These are phyloP conservation scores for Escallonia rubra DNA, from an alignment of 129 eudicot species.

Conservation along the genomic window DNA sequence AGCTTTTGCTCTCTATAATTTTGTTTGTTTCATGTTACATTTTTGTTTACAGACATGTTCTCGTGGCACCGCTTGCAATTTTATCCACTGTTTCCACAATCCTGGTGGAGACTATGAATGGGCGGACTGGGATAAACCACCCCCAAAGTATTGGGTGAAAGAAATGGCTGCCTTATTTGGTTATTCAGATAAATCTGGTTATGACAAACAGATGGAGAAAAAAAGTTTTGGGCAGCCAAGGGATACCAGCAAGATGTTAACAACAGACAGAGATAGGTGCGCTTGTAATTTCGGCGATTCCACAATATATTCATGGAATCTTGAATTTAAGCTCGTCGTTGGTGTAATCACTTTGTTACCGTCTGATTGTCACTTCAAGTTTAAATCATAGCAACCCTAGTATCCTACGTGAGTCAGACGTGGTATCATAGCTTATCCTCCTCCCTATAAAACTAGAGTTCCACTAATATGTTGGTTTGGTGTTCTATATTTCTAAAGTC, in stretches of 20 bases:
- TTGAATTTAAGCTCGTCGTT: neutral
- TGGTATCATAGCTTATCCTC: neutral
- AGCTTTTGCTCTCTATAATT: neutral
- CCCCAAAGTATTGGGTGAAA: constrained; percentile 74
- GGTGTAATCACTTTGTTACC: neutral
- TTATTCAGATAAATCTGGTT: constrained; percentile 36
- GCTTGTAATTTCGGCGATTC: constrained; percentile 5
- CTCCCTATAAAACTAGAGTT: neutral
- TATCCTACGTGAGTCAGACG: neutral
- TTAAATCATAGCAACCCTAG: neutral
- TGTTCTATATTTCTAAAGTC: neutral
- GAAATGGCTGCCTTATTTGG: constrained; percentile 92
- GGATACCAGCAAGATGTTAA: constrained; percentile 25
- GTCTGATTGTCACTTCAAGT: neutral
- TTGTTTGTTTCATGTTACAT: constrained; percentile 8
- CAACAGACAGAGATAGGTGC: constrained; percentile 51
- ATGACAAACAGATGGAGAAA: constrained; percentile 36
- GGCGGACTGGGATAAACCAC: constrained; percentile 93
- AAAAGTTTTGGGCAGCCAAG: constrained; percentile 28
- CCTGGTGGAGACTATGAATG: constrained; percentile 99
- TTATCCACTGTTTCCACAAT: constrained; percentile 87
- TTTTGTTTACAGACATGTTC: constrained; percentile 63
- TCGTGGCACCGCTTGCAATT: constrained; percentile 87
- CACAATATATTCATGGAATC: neutral
- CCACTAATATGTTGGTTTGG: neutral